These are phyloP conservation scores for Osmanthus fragrans DNA, from an alignment of 257 asterid species.

Conservation along the genomic window DNA sequence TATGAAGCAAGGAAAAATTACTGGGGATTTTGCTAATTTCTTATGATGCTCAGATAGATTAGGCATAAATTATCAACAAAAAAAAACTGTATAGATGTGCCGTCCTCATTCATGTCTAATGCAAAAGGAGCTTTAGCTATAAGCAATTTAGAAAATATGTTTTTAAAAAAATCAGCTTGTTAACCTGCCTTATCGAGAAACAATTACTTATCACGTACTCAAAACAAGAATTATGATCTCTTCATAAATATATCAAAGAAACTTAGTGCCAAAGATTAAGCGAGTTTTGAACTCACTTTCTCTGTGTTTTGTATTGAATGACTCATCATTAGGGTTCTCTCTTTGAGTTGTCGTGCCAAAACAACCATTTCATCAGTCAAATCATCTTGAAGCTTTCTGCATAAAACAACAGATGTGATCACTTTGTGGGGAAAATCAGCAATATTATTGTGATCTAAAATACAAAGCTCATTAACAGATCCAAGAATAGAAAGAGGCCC, in stretches of 20 bases:
- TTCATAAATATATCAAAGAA: too few relatives aligned
- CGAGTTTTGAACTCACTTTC: constrained; percentile 50
- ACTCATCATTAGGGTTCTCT: constrained; percentile 79
- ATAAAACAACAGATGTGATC: constrained; percentile 10
- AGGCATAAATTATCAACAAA: too few relatives aligned
- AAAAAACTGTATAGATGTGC: too few relatives aligned
- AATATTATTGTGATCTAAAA: constrained; percentile 8
- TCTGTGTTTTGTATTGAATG: constrained; percentile 81
- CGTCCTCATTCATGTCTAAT: too few relatives aligned
- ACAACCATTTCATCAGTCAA: constrained; percentile 91
- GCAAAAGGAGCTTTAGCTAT: too few relatives aligned
- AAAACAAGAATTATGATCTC: too few relatives aligned
- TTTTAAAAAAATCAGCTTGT: too few relatives aligned
- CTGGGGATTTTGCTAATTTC: neutral
- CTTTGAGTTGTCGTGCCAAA: constrained; percentile 86
- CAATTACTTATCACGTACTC: neutral
- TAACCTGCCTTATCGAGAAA: too few relatives aligned
- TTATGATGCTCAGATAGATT: neutral
- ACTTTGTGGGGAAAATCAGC: constrained; percentile 1
- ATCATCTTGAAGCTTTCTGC: constrained; percentile 89
- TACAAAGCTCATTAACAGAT: neutral
- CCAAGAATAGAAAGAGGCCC: neutral
- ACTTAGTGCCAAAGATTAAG: neutral
- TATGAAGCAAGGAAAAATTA: neutral
- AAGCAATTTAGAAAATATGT: too few relatives aligned